Base-by-base conservation (phyloP, 2,329 filamentous ascomycete genomes). In the Coleophoma crateriformis region DNA sequence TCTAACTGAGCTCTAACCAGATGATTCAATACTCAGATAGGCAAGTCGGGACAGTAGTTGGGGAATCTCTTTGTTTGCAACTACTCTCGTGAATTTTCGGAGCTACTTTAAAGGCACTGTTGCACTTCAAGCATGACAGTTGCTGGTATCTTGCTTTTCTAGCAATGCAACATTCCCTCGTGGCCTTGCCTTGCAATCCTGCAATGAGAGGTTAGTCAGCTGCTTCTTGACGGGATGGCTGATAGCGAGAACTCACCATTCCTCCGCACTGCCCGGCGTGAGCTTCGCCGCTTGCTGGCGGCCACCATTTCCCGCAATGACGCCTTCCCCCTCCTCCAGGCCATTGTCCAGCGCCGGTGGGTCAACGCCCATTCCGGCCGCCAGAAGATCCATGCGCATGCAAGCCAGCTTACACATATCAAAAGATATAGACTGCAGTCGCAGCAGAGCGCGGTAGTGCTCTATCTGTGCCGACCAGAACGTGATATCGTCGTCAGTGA, bases 391-490 rank as follows among this genome's bases (percentile, higher is more conserved):
- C 53, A 61, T 54, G 34, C 59, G 48, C 35, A 49, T 45, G 39
- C 53, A 51, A n/a, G 58, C 58, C 38, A 60, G 41, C 43, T 53
- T 56, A 35, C 54, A 54, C 52, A 58, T 57, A 41, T 58, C 56
- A 37, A 56, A 58, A 3, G 38, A 43, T 15, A 54, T 43, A 15
- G 34, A 43, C 19, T 58, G 57, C 4, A 57, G 33, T 0, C 51
- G 46, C 2, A 61, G 49, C 0, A 61, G 47, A 3, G 50, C 51
- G 10, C 59, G 54, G 40, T 59, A 61, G 43, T 56, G 58, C 6
- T 56, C 48, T 20, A 60, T 59, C 12, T 54, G 57, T n/a, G 34
- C 14, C 17, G 56, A 58, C 57, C 58, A 61, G 50, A 54, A 58
- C 27, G 56, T 53, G 33, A 59, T 58, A 20, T 61, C 59, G 33